Evolutionary conservation across 2,329 filamentous ascomycete species (phyloP).

Genomic region (Hymenoscyphus infarciens): DNA sequence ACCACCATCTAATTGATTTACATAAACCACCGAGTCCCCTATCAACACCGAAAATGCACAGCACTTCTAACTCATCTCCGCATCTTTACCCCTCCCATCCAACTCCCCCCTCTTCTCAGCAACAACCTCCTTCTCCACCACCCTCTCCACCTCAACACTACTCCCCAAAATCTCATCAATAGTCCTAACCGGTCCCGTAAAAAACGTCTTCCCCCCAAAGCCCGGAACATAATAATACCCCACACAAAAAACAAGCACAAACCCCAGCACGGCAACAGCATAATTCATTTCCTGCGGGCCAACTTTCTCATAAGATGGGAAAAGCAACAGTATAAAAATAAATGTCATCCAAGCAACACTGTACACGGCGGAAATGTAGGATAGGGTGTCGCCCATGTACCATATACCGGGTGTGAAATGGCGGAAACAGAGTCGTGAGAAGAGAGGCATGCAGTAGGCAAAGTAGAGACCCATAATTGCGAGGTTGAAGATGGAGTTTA

Average conservation of each 20-base stretch:
- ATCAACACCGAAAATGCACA: too few species aligned
- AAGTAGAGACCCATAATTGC: constrained; percentile 37
- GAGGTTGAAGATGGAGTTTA: constrained; percentile 36
- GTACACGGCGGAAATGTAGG: constrained; percentile 28
- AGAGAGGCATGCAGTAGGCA: constrained; percentile 35
- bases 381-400: constrained; percentile 33
- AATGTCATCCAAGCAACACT: constrained; percentile 35
- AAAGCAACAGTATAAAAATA: constrained; percentile 33
- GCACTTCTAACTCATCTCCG: too few species aligned
- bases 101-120: background rate
- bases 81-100: background rate
- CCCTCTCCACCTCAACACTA: background rate
- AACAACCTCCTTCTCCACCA: background rate
- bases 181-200: constrained; percentile 31
- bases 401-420: constrained; percentile 34
- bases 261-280: constrained; percentile 32
- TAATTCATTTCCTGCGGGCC: constrained; percentile 34
- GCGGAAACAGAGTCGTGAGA: constrained; percentile 30
- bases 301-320: constrained; percentile 29
- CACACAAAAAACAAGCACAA: constrained; percentile 33
- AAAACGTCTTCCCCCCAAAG: constrained; percentile 34
- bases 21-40: too few species aligned
- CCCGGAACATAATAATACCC: constrained; percentile 32
- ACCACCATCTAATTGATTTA: too few species aligned
- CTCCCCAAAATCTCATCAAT: constrained; percentile 29